Base-by-base conservation (phyloP, 2,329 filamentous ascomycete genomes). In the Drechslerella dactyloides region DNA sequence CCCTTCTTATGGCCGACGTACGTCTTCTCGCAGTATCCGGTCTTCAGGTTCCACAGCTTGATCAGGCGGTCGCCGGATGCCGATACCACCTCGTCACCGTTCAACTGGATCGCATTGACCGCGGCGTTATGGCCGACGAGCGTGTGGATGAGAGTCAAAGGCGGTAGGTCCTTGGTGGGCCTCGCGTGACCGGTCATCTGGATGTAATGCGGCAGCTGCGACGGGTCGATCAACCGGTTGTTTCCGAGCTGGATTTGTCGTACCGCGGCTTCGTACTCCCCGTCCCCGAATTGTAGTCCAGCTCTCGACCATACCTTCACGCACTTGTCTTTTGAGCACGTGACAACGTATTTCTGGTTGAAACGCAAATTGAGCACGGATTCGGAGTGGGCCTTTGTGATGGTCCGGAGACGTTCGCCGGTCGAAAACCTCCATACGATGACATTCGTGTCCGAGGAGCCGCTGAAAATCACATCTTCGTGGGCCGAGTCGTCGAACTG, bases 371-470 rank as follows among this genome's bases (percentile, higher is more conserved):
- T 97, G 15, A 99, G 82, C 0, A 99, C 93, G 0, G 93, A 96
- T 79, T 99, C 94, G 30, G 84, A 82, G 78, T 99, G 94, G 0
- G 93, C 93, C 50, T 86, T 84, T 0, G 83, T 83, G 33, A 97
- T 85, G 65, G 87, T 87, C 77, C 93, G 90, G 11, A 97, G 80
- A 37, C 91, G 85, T 77, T 93, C 83, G 2, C 94, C 94, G 0
- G 93, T 97, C 0, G 92, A 96, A 78, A 97, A 97, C 55, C 84
- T 87, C 94, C 93, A 97, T 13, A 97, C 82, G 63, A 97, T 93
- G 59, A 99, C 87, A 74, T 89, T 89, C 52, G 89, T 90, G 79
- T 99, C 94, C 76, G 93, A 96, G 77, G 93, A 96, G 40, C 93
- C 94, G 6, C 93, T 96, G 8, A 97, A 89, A n/a, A 99, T 89